A percentile compares a stretch with the other conserved stretches of the same genome.
Conservation (phyloP, 306 rosid genomes). For the Abrus pulchellus region DNA sequence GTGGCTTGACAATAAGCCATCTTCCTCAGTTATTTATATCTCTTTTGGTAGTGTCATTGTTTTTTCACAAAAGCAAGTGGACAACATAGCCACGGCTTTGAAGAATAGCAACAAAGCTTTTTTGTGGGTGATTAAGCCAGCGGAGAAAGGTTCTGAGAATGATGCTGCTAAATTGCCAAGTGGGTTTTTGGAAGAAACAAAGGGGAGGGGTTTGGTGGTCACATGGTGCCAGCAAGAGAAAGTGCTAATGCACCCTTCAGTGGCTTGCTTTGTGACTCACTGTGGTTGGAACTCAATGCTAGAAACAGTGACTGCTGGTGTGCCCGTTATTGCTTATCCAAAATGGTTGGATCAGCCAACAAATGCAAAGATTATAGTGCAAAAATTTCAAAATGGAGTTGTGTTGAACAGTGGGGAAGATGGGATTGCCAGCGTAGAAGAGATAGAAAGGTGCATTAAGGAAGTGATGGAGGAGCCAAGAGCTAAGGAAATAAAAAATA, state of each 20-base stretch:
- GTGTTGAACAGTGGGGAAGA: constrained; percentile 36
- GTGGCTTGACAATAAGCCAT: constrained; percentile 48
- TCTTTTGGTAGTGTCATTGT: constrained; percentile 57
- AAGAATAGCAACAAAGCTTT: constrained; percentile 50
- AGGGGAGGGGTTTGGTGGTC: constrained; percentile 55
- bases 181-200: constrained; percentile 52
- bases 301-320: constrained; percentile 53
- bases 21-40: constrained; percentile 50
- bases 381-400: constrained; percentile 55
- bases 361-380: constrained; percentile 51
- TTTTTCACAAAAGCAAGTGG: constrained; percentile 43
- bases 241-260: constrained; percentile 54
- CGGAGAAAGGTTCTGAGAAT: constrained; percentile 14
- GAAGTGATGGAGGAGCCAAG: constrained; percentile 55
- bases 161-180: constrained; percentile 29
- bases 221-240: constrained; percentile 66
- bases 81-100: constrained; percentile 53
- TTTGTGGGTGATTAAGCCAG: constrained; percentile 57
- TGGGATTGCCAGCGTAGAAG: constrained; percentile 49
- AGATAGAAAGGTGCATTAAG: constrained; percentile 56
- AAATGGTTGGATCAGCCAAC: constrained; percentile 61
- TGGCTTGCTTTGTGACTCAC: constrained; percentile 62
- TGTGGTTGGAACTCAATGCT: constrained; percentile 65
- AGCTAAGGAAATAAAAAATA: constrained; percentile 46
- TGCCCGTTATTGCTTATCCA: constrained; percentile 59